Conservation (phyloP, 345 rosid species). For the Populus simonii region DNA sequence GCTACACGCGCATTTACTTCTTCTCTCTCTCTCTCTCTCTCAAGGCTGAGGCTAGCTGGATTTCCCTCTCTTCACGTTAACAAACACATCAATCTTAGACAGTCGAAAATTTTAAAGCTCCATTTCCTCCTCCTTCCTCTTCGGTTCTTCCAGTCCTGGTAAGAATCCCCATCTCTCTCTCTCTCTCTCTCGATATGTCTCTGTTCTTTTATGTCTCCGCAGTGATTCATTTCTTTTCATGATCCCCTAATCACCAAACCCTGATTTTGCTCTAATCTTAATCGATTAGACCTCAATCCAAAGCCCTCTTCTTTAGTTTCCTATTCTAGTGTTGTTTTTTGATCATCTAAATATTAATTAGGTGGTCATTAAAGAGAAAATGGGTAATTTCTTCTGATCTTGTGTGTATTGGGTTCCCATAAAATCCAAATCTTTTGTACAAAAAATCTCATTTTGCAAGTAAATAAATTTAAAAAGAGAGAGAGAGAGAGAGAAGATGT, state of each 20-base stretch:
- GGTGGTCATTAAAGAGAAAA: not conserved
- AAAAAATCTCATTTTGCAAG: not conserved
- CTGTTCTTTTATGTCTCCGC: no score
- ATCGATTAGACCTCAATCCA: not conserved
- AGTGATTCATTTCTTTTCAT: no score
- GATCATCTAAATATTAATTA: slow-evolving; percentile 2
- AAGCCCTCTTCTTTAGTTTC: not conserved
- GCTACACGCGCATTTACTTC: slow-evolving; percentile 7
- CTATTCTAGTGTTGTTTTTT: not conserved
- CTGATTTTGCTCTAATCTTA: not conserved
- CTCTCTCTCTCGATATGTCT: not conserved
- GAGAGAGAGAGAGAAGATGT: slow-evolving; percentile 30
- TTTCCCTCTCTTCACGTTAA: no score
- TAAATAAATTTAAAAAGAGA: not conserved
- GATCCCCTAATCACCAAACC: not conserved
- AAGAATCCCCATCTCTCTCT: slow-evolving; percentile 10
- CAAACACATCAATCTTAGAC: no score
- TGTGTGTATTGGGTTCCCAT: slow-evolving; percentile 1
- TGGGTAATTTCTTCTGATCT: not conserved
- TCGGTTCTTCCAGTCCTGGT: slow-evolving; percentile 20
- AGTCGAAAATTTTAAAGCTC: slow-evolving; percentile 6
- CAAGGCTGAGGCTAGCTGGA: not conserved
- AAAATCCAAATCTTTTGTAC: not conserved
- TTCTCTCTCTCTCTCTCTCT: not conserved
- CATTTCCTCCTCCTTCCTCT: slow-evolving; percentile 2